Evolutionary conservation across 257 asterid species (phyloP), one percentile per base, ranked within the genome.

Genomic region (Osmanthus fragrans): DNA sequence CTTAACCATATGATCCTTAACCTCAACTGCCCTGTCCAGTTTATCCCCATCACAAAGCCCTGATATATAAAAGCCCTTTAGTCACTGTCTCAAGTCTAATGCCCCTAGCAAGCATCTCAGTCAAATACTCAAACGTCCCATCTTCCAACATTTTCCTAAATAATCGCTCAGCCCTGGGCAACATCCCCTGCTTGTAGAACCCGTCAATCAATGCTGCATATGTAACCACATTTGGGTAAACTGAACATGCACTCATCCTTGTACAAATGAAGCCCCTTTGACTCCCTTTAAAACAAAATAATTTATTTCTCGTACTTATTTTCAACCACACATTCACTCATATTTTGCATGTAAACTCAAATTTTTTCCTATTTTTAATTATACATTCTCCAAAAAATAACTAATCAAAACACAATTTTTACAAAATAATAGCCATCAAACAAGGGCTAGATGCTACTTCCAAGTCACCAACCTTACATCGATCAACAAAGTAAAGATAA

Each of bases 401-500:
- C 5, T 32, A 32, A 2, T 32, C 4, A 30, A 32, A 32, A 32
- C 34, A 32, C 2, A 2, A 32, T 32, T 32, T 32, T 32, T 2
- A 32, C 34, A 32, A 30, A 32, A 32, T 32, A 32, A 32, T 32
- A 32, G 34, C 34, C 4, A 32, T 32, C 34, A 32, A 3, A 32
- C 34, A 1, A 2, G 34, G 4, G 34, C 34, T 32, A 2, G 34
- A 13, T 34, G 82, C 82, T 23, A 34, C 33, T n/a, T 73, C 75
- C 65, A 67, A 60, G 11, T 79, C 45, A 73, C 79, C 79, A 79
- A 42, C 75, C 63, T 65, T 79, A 66, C 78, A 66, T 79, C 78
- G 33, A 79, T 67, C 71, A 73, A 73, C 18, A 71, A 73, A 73
- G 79, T 73, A 49, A 30, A 79, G 13, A 67, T 19, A 29, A 33